Percentiles rank a stretch among this genome's conserved stretches.
Conservation (phyloP, 2,329 filamentous ascomycete genomes). For the Penicillium decumbens region DNA sequence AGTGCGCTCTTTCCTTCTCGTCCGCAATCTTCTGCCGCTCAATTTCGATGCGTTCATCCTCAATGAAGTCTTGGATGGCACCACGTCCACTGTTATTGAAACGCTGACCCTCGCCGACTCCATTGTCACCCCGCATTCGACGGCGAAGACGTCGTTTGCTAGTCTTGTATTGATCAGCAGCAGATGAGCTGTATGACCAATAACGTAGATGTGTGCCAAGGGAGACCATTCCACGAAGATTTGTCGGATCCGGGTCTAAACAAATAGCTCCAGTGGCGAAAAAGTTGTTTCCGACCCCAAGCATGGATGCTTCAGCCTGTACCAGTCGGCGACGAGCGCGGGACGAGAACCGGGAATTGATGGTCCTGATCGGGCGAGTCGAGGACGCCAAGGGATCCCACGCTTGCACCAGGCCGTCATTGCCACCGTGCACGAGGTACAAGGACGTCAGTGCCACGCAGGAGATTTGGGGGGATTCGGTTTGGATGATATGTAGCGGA, state of each 20-base stretch:
- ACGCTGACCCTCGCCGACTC: conserved; percentile 49
- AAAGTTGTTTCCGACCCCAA: conserved; percentile 67
- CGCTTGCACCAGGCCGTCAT: conserved; percentile 88
- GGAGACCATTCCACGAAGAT: conserved; percentile 78
- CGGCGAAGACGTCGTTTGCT: conserved; percentile 76
- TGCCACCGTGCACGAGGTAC: conserved; percentile 88
- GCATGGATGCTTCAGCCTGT: conserved; percentile 62
- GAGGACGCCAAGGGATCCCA: conserved; percentile 93
- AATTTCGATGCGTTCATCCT: conserved; percentile 77
- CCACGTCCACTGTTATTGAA: conserved; percentile 62
- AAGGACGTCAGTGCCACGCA: conserved; percentile 77
- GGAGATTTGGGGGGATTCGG: conserved; percentile 82
- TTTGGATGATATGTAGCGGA: conserved; percentile 77
- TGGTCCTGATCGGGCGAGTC: conserved; percentile 70
- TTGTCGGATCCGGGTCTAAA: conserved; percentile 80
- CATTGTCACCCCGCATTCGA: conserved; percentile 60
- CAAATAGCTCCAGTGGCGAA: conserved; percentile 78
- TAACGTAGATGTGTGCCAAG: conserved; percentile 83
- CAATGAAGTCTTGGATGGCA: conserved; percentile 74
- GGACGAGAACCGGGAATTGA: conserved; percentile 79
- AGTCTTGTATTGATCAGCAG: conserved; percentile 66
- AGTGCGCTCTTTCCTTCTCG: conserved; percentile 62
- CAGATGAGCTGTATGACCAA: conserved; percentile 87
- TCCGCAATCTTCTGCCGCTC: conserved; percentile 65
- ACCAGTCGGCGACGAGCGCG: conserved; percentile 71